These are phyloP conservation scores for sunflower (Helianthus annuus) DNA, from an alignment of 129 eudicot genomes.

Conservation along the genomic window DNA sequence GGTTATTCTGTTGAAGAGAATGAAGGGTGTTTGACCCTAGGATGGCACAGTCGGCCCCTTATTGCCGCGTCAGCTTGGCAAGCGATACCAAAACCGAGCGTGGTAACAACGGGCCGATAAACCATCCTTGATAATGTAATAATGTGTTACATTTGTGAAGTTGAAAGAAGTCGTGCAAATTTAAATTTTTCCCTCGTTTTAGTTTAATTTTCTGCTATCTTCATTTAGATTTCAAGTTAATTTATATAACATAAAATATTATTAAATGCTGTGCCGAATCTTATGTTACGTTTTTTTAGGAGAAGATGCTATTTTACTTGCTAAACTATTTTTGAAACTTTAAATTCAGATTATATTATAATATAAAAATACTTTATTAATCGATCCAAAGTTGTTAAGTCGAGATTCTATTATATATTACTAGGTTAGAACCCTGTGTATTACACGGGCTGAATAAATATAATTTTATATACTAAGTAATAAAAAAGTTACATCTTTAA, in stretches of 20 bases:
- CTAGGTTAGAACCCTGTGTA: too few species aligned
- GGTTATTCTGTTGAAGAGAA: constrained; percentile 78
- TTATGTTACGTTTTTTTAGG: neutral
- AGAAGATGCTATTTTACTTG: neutral
- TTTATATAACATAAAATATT: neutral
- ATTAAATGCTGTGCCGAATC: constrained; percentile 8
- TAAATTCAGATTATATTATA: neutral
- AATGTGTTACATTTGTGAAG: constrained; percentile 31
- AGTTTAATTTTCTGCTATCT: neutral
- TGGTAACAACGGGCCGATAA: neutral
- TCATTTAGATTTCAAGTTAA: constrained; percentile 5
- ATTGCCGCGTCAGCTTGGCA: constrained; percentile 92
- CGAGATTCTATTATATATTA: neutral
- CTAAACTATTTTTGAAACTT: neutral
- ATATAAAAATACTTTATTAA: neutral
- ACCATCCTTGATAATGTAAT: constrained; percentile 26
- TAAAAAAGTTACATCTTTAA: too few species aligned
- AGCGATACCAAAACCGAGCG: constrained; percentile 27
- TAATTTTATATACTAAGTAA: too few species aligned
- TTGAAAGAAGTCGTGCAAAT: constrained; percentile 21
- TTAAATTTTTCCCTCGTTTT: constrained; percentile 9
- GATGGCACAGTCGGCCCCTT: constrained; percentile 86
- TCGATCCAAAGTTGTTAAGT: neutral
- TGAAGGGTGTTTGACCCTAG: constrained; percentile 75
- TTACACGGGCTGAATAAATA: too few species aligned